Evolutionary conservation across 2,329 filamentous ascomycete species (phyloP).

Genomic region (Cadophora luteo-olivacea): DNA sequence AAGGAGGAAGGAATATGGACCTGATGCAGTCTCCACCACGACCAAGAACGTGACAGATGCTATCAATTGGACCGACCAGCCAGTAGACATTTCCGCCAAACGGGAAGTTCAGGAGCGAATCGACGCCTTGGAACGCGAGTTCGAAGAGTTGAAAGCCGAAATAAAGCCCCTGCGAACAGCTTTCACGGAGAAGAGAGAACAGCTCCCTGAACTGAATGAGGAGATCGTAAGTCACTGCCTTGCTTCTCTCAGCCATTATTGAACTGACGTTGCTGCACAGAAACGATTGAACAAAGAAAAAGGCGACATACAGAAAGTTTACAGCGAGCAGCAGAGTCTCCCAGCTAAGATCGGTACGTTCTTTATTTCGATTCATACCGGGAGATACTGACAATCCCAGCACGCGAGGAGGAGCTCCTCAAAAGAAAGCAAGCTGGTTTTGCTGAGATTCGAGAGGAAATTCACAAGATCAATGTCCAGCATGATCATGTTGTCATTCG

Average conservation of each 20-base stretch:
- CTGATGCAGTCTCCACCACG: slow-evolving; percentile 72
- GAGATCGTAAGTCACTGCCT: slow-evolving; percentile 49
- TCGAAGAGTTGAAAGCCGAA: slow-evolving; percentile 38
- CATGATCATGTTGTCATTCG: slow-evolving; percentile 61
- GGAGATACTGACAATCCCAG: slow-evolving; percentile 42
- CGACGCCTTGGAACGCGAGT: slow-evolving; percentile 36
- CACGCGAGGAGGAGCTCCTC: slow-evolving; percentile 46
- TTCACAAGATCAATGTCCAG: slow-evolving; percentile 58
- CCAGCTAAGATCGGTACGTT: slow-evolving; percentile 73
- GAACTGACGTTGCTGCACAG: slow-evolving; percentile 44
- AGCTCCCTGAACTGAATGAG: slow-evolving; percentile 37
- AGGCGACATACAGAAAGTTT: slow-evolving; percentile 67
- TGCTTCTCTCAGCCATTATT: not conserved
- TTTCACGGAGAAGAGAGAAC: slow-evolving; percentile 46
- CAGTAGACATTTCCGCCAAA: slow-evolving; percentile 72
- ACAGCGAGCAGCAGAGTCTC: slow-evolving; percentile 69
- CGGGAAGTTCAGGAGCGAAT: slow-evolving; percentile 63
- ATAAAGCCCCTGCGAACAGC: slow-evolving; percentile 35
- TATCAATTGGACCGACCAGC: slow-evolving; percentile 76
- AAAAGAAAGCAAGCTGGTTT: slow-evolving; percentile 46
- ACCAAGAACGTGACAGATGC: slow-evolving; percentile 67
- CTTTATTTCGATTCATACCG: not conserved
- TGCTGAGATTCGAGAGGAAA: slow-evolving; percentile 48
- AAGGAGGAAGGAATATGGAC: slow-evolving; percentile 81
- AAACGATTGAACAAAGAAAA: slow-evolving; percentile 66